Percentiles rank a stretch among this genome's conserved stretches.
These are phyloP conservation scores for Smittium mucronatum DNA, from an alignment of 371 early-diverging fungal species.

Conservation along the genomic window DNA sequence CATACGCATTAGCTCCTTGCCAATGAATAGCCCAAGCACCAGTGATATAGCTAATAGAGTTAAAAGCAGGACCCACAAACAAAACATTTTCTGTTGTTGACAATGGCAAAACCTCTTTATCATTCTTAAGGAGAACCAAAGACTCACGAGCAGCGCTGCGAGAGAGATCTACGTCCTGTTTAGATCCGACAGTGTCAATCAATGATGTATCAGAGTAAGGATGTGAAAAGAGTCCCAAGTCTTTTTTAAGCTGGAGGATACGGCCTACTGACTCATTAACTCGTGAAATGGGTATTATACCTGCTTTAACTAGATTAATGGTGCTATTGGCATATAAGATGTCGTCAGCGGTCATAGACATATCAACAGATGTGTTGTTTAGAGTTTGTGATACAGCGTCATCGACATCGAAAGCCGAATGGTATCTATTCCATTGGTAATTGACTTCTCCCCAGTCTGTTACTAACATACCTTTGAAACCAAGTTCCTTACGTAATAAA, in stretches of 20 bases:
- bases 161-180: constrained; percentile 19
- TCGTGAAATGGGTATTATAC: constrained; percentile 25
- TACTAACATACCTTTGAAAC: constrained; percentile 47
- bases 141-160: constrained; percentile 21
- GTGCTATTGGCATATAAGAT: constrained; percentile 35
- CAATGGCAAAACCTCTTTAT: constrained; percentile 18
- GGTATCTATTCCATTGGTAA: constrained; percentile 39
- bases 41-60: constrained; percentile 21
- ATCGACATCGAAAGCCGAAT: constrained; percentile 36
- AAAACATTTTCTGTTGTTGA: constrained; percentile 14
- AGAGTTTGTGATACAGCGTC: constrained; percentile 30
- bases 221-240: constrained; percentile 40
- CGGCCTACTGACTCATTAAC: constrained; percentile 41
- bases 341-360: constrained; percentile 49
- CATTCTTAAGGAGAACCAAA: constrained; percentile 19
- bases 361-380: constrained; percentile 42
- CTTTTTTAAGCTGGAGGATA: constrained; percentile 41
- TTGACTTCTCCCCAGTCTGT: constrained; percentile 54
- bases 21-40: constrained; percentile 26
- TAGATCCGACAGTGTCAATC: constrained; percentile 17
- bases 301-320: constrained; percentile 29
- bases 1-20: constrained; percentile 17
- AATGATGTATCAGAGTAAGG: constrained; percentile 17
- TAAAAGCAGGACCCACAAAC: constrained; percentile 22
- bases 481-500: constrained; percentile 42